These are phyloP conservation scores for Penicillium egyptiacum DNA, from an alignment of 495 filamentous ascomycete species.

Conservation along the genomic window DNA sequence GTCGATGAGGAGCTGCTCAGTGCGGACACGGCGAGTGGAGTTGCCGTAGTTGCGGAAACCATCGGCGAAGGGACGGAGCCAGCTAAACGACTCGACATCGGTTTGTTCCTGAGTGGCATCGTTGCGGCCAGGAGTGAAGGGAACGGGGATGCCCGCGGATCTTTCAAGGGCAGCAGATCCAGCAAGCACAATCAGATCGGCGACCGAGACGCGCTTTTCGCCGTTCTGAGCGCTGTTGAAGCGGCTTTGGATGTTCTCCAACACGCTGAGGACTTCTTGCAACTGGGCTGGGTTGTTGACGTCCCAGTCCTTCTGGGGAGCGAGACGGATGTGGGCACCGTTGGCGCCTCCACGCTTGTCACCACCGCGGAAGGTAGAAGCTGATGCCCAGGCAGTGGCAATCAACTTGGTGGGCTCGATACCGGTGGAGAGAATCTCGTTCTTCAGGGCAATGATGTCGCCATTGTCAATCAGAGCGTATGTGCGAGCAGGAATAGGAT, in stretches of 20 bases:
- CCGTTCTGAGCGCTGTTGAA: constrained; percentile 54
- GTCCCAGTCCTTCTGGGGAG: constrained; percentile 65
- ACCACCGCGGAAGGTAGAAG: constrained; percentile 68
- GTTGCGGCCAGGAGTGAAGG: constrained; percentile 48
- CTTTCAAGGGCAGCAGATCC: constrained; percentile 49
- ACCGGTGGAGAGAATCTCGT: constrained; percentile 58
- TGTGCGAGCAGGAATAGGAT: constrained; percentile 57
- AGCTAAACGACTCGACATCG: constrained; percentile 58
- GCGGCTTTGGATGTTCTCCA: constrained; percentile 60
- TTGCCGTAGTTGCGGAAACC: constrained; percentile 75
- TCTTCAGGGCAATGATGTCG: constrained; percentile 62
- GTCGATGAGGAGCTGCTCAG: constrained; percentile 68
- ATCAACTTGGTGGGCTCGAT: constrained; percentile 57
- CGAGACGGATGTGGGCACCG: constrained; percentile 70
- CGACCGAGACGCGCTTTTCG: constrained; percentile 68
- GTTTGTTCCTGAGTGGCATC: constrained; percentile 64
- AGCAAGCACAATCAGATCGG: constrained; percentile 69
- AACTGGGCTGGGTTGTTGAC: constrained; percentile 66
- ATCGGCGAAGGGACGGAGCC: constrained; percentile 62
- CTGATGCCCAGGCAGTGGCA: constrained; percentile 65
- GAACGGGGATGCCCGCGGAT: constrained; percentile 39
- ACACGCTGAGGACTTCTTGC: constrained; percentile 52
- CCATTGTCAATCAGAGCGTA: constrained; percentile 56
- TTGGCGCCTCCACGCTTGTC: constrained; percentile 79
- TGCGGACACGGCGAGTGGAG: constrained; percentile 54